Evolutionary conservation across 106 monocot genomes (phyloP), one percentile per base, ranked within the genome.

Genomic region (Apostasia shenzhenica): DNA sequence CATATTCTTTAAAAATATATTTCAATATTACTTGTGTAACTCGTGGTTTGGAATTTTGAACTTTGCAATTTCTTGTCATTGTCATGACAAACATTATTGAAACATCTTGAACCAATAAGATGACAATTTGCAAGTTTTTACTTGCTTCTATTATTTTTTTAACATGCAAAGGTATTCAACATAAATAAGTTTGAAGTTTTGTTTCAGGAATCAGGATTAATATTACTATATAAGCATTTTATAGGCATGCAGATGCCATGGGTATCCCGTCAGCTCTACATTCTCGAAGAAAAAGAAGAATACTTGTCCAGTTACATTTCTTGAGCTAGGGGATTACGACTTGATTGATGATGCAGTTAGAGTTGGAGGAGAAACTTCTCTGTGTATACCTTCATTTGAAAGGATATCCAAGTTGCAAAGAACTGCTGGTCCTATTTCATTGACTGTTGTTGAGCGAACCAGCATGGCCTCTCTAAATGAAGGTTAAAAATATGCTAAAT

Each of bases 211-310:
- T 26, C 26, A 26, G 26, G 26, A 26, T 26, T 26, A 26, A 26
- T 26, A 26, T 26, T 26, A 26, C 26, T 26, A 26, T 26, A 26
- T 26, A 26, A n/a, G 56, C 61, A 1, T 61, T n/a, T 60, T 63
- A 67, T 75, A 94, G 93, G 56, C 82, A 72, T 94, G 94, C 84
- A 90, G 82, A 74, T 94, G 90, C 70, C 90, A 94, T 83, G 94
- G 90, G 37, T 48, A 55, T 63, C 83, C 86, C 3, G 70, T 82
- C 45, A 67, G 61, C 48, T 59, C 9, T 60, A 39, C 37, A 57
- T 37, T 45, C 67, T 55, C 58, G 13, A 79, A 74, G 59, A 59
- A 59, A 55, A 86, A 80, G 43, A 76, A 46, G 26, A 63, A 45
- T 70, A 87, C 46, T 71, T 90, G 92, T 70, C 76, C 84, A 42